Conservation (phyloP, 179 eudicot species). For the Carnegiea gigantea region DNA sequence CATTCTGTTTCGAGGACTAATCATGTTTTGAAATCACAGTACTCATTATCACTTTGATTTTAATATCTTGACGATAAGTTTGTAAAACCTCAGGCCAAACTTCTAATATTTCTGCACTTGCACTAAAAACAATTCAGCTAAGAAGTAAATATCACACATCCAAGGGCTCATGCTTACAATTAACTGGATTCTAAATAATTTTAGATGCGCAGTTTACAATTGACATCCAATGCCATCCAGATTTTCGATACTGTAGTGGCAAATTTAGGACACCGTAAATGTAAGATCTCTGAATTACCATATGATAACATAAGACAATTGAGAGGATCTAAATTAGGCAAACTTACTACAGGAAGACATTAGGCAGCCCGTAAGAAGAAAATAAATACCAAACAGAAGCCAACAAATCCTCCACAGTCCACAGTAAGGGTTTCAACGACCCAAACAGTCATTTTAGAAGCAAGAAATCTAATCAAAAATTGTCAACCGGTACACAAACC, state of each 20-base stretch:
- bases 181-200: background rate
- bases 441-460: conserved; percentile 1
- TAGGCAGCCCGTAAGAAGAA: background rate
- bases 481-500: background rate
- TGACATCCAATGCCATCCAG: background rate
- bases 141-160: background rate
- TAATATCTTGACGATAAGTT: background rate
- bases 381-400: background rate
- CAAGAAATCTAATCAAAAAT: too few species aligned
- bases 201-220: background rate
- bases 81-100: background rate
- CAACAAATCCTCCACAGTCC: background rate
- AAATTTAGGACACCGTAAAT: background rate
- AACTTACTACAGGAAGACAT: background rate
- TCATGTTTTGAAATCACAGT: background rate
- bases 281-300: background rate
- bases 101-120: background rate
- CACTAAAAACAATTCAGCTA: background rate
- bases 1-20: background rate
- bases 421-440: background rate
- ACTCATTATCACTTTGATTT: background rate
- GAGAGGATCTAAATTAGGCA: background rate
- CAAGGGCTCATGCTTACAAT: background rate
- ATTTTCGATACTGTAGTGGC: background rate
- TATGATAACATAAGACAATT: background rate